Conservation (phyloP, 78 protist species). For the Dictyostelium citrinum region DNA sequence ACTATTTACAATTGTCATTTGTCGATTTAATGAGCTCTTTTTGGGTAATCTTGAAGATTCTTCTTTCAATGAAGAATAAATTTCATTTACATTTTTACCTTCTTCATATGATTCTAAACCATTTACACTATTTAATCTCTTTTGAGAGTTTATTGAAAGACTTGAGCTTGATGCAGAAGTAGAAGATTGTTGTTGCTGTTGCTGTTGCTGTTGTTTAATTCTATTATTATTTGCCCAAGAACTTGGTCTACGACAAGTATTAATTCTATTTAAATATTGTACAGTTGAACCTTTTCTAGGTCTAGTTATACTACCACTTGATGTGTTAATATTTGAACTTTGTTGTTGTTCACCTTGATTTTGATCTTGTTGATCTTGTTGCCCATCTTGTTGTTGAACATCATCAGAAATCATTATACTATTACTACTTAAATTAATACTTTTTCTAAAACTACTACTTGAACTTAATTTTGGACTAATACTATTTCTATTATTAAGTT, state of each 20-base stretch:
- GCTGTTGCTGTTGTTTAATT: not conserved
- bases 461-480: not conserved
- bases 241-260: not conserved
- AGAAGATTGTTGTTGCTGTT: not conserved
- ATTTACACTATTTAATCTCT: slow-evolving; percentile 2
- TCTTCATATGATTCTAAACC: not conserved
- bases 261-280: not conserved
- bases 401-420: not conserved
- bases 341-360: not conserved
- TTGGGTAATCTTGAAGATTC: not conserved
- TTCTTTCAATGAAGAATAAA: not conserved
- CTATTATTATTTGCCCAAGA: not conserved
- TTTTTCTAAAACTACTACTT: not conserved
- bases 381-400: not conserved
- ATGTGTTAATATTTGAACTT: not conserved
- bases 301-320: not conserved
- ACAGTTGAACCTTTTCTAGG: not conserved
- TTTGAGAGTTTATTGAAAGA: not conserved
- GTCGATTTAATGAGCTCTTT: not conserved
- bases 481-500: not conserved
- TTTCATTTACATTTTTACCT: not conserved
- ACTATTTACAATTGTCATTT: not conserved
- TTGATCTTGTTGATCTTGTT: not conserved
- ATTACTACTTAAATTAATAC: not conserved
- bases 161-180: not conserved